These are phyloP conservation scores for Periconia sp. DNA, from an alignment of 2,329 filamentous ascomycete species.

Conservation along the genomic window DNA sequence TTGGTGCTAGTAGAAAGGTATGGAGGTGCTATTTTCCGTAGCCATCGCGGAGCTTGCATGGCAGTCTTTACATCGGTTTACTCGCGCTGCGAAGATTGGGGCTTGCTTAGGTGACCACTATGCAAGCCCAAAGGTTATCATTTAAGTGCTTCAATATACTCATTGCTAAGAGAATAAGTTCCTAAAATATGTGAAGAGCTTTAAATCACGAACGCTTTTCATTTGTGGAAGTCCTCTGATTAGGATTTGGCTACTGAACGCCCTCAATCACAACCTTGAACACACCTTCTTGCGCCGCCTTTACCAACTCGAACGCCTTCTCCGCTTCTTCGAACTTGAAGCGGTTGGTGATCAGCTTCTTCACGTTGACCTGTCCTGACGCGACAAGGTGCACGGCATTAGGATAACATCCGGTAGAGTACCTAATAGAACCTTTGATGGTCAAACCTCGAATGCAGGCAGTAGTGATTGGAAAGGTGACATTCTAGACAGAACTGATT, in stretches of 20 bases:
- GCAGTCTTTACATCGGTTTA: no score
- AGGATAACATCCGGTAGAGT: constrained; percentile 58
- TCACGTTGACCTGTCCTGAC: constrained; percentile 54
- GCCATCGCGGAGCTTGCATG: no score
- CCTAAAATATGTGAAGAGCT: no score
- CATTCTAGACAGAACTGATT: constrained; percentile 32
- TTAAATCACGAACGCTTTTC: no score
- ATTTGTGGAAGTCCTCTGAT: neutral
- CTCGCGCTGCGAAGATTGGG: no score
- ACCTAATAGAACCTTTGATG: constrained; percentile 60
- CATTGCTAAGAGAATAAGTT: no score
- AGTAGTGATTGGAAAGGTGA: constrained; percentile 59
- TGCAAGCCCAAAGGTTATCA: no score
- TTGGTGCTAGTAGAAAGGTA: no score
- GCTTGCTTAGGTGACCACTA: no score
- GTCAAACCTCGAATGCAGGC: constrained; percentile 57
- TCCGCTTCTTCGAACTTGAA: constrained; percentile 55
- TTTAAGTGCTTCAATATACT: no score
- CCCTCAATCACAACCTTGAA: constrained; percentile 54
- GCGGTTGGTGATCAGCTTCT: constrained; percentile 48
- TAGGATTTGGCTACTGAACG: constrained; percentile 62
- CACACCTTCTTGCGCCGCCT: constrained; percentile 43
- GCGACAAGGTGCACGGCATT: constrained; percentile 58
- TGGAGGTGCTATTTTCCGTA: no score
- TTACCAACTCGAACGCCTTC: constrained; percentile 56